Base-by-base conservation (phyloP, 202 grass and related monocot species). In the Panicum hallii region DNA sequence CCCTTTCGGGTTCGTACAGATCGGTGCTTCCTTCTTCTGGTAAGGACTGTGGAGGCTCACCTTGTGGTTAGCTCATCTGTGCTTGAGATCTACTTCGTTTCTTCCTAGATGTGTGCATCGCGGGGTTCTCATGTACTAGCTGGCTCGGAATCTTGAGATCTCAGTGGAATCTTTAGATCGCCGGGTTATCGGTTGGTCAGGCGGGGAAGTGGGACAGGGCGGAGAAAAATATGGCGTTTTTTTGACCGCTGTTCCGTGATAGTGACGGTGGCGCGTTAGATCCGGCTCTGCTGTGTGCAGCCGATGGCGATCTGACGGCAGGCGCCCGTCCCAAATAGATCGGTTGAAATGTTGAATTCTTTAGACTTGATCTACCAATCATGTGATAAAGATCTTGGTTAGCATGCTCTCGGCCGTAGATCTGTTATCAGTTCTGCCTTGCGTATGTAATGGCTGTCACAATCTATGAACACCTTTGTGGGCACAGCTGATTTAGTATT, bases 41-140 rank as follows among this genome's bases (percentile, higher is more conserved):
- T 87, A 76, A 60, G 80, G 65, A 5, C 38, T 20, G 0, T 11
- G 10, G n/a, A 34, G 63, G n/a, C 49, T 56, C 23, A 40, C 26
- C 19, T 68, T n/a, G 47, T 50, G 3, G 17, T 11, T n/a, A 0
- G 7, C 10, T 53, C 9, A 0, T 22, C 28, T 42, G 3, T 42
- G 32, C 32, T 13, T 46, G 15, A 80, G 84, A 90, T 90, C 89
- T 71, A 15, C 11, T 61, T 17, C 0, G 38, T 78, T 86, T 86
- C 1, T 47, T 3, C 7, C 20, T 57, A 42, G 62, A 28, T 42
- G 0, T 16, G 2, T 12, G 19, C 15, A 3, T 36, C 20, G 14
- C 2, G 14, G 19, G 0, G 9, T 22, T 67, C 19, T 52, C 11
- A 0, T 68, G 50, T 67, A 7, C n/a, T 5, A 15, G 6, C 9